Base-by-base conservation (phyloP, 2,329 filamentous ascomycete species). In the Penicillium psychrosexuale region DNA sequence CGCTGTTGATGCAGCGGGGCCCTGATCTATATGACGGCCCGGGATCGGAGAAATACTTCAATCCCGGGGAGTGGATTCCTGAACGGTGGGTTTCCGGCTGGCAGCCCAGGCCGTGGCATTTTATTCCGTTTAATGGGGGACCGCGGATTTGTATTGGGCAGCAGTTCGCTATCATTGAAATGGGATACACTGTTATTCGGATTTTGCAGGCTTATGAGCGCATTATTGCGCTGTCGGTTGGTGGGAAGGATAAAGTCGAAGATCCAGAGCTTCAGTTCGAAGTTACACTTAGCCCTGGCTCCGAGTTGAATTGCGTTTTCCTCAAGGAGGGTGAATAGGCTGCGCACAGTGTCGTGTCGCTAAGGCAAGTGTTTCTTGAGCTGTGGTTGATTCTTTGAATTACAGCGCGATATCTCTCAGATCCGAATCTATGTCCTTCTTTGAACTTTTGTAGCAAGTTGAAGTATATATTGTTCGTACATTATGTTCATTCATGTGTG, bases 91-190 rank as follows among this genome's bases (percentile, higher is more conserved):
- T 66, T 11, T 77, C 77, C 19, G 67, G 66, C 19, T 82, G 80
- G 80, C 75, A 75, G 45, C 80, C 80, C 0, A 77, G 74, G 62
- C 76, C 79, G 1, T 82, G 80, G 78, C 75, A 79, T n/a, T 83
- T 80, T 53, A 77, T 81, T 42, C 80, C 80, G 0, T 82, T 82
- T 55, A 80, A 81, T 51, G 79, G 79, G 2, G 80, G 79, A 0
- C 79, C 80, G 2, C 67, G 79, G 11, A 80, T 82, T 46, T 84
- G 82, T 57, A 79, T 84, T 33, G 82, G 82, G 1, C 82, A 84
- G 69, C 82, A 84, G 56, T 84, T 84, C 69, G 82, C 82, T 3
- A 77, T 80, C 67, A 79, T 82, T 3, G 82, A 84, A 69, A 83
- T 84, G 79, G 78, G 77, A 0, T 84, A 78, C 51, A 77, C 75